Conservation (phyloP, 2,329 filamentous ascomycete genomes). For the Cyphellophora europaea region DNA sequence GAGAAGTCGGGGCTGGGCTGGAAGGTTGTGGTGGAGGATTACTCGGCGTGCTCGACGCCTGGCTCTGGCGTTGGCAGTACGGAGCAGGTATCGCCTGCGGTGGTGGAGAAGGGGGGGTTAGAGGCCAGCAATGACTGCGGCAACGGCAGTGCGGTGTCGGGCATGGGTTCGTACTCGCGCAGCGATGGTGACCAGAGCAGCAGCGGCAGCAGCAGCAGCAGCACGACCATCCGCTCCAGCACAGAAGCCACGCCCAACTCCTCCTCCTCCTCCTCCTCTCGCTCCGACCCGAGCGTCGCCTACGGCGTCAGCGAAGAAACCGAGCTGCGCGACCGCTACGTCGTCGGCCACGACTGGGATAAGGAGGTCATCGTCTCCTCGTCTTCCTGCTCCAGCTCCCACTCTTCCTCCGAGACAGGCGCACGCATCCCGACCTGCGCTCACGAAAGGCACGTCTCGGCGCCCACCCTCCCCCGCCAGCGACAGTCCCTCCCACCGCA, state of each 20-base stretch:
- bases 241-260: neutral
- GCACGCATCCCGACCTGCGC: neutral
- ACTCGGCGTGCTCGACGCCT: too few species aligned
- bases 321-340: neutral
- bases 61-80: too few species aligned
- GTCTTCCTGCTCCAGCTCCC: neutral
- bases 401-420: too few species aligned
- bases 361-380: neutral
- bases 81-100: too few species aligned
- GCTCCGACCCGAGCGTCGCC: neutral
- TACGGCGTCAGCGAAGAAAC: neutral
- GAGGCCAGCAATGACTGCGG: too few species aligned
- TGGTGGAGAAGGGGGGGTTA: too few species aligned
- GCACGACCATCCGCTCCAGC: neutral
- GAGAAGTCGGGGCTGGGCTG: neutral
- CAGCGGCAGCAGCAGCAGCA: neutral
- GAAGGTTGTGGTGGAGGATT: too few species aligned
- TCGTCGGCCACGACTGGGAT: constrained; percentile 1
- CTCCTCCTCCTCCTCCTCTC: neutral
- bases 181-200: neutral
- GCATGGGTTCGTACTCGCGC: neutral
- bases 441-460: neutral
- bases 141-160: neutral
- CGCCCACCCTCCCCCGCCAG: neutral
- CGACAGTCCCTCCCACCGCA: too few species aligned